Conservation (phyloP, 768 basidiomycete species). For the Tricholomella constricta region DNA sequence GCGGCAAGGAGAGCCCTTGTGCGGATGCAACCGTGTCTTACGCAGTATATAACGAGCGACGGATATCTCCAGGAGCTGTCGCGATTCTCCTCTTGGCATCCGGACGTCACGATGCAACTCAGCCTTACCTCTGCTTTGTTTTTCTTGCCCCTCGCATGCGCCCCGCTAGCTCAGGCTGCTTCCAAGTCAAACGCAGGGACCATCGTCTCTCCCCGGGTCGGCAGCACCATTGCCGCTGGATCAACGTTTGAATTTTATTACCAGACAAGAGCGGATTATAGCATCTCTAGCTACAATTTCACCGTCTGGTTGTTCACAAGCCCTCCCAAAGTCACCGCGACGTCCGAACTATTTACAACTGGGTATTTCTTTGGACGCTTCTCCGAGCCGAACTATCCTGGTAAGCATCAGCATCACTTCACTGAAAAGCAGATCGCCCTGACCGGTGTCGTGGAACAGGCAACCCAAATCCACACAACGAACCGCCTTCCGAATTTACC, state of each 20-base stretch:
- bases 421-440: background rate
- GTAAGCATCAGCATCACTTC: constrained; percentile 21
- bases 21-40: too few species aligned
- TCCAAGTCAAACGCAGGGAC: constrained; percentile 10
- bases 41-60: too few species aligned
- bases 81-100: too few species aligned
- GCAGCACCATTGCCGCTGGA: constrained; percentile 41
- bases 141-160: background rate
- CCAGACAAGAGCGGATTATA: constrained; percentile 40
- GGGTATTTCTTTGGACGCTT: constrained; percentile 49
- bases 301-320: constrained; percentile 43
- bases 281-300: constrained; percentile 41
- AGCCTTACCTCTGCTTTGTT: too few species aligned
- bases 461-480: constrained; percentile 41
- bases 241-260: constrained; percentile 42
- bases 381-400: constrained; percentile 45
- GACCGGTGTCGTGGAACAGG: constrained; percentile 23
- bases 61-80: too few species aligned
- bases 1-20: too few species aligned
- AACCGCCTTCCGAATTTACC: constrained; percentile 36
- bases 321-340: constrained; percentile 23
- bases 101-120: too few species aligned
- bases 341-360: constrained; percentile 31
- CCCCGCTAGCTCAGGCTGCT: background rate
- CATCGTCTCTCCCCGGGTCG: constrained; percentile 25